A percentile compares a stretch with the other conserved stretches of the same genome.
These are phyloP conservation scores for Rhamnella rubrinervis DNA, from an alignment of 331 rosid genomes.

Conservation along the genomic window DNA sequence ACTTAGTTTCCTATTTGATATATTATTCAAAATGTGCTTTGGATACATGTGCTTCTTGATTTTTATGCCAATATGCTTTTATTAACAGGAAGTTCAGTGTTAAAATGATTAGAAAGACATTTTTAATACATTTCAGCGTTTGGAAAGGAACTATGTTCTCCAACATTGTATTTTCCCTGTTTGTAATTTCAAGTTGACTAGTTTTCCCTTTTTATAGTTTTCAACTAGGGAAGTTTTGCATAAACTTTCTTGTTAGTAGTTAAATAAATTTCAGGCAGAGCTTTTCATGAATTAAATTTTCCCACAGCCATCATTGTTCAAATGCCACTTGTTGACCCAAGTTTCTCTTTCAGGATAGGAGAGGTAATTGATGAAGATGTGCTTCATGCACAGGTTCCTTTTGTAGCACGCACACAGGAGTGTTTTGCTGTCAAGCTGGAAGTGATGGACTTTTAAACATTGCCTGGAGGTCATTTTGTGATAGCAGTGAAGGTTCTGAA, in stretches of 20 bases:
- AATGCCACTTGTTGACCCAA: conserved; percentile 4
- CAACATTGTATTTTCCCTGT: not conserved
- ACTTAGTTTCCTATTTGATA: conserved; percentile 1
- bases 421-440: conserved; percentile 98
- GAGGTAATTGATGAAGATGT: conserved; percentile 92
- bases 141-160: not conserved
- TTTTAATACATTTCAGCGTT: not conserved
- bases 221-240: not conserved
- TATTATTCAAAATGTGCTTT: conserved; percentile 4
- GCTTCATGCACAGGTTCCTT: conserved; percentile 94
- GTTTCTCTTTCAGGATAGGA: conserved; percentile 58
- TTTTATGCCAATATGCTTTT: too few species aligned
- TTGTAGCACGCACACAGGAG: conserved; percentile 98
- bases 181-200: not conserved
- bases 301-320: not conserved
- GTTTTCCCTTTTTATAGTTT: not conserved
- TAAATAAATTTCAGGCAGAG: not conserved
- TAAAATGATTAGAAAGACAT: not conserved
- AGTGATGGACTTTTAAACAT: conserved; percentile 89
- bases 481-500: conserved; percentile 88
- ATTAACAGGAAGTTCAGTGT: too few species aligned
- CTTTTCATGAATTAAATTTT: conserved; percentile 7
- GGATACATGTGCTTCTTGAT: not conserved
- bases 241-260: not conserved
- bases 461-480: conserved; percentile 94